Evolutionary conservation across 352 stramenopile species (phyloP), one percentile per base, ranked within the genome.

Genomic region (Globisporangium splendens): DNA sequence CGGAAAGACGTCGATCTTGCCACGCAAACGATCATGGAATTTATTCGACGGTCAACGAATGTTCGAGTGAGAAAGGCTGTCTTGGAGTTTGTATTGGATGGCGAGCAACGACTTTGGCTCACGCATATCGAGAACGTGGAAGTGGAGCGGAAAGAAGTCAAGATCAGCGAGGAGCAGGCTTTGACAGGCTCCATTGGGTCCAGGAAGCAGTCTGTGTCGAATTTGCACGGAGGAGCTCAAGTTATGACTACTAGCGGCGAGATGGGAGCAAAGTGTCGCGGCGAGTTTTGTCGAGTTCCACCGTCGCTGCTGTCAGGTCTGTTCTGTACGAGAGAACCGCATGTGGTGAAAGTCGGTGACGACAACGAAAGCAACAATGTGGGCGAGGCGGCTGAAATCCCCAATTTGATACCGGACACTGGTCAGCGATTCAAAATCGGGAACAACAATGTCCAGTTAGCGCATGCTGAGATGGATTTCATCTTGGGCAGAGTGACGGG

Each of bases 371-470:
- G 24, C n/a, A 42, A 8, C 47, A 62, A 39, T 28, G 44, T 48
- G 21, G 49, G 44, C 35, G 46, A 39, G 28, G 3, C 38, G 61
- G 65, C 21, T 46, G 64, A 28, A 41, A 50, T 14, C 51, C n/a
- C 1, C 24, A 61, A 31, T 10, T 50, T 60, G 18, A 7, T 90
- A 4, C 42, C 59, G 14, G 83, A 91, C 50, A 63, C 56, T 1
- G 79, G 79, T 0, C 63, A 81, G 35, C 75, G 83, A 17, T 84
- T 76, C 65, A 88, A 90, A 46, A 81, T 91, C 21, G 72, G 81
- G 20, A 86, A 89, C 69, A 91, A 90, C 58, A 89, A 83, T 44
- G 44, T 93, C 0, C 62, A 89, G 5, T 58, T 93, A 2, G 81
- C 77, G 15, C 78, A 79, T 11, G 76, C 78, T 3, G 79, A 89